Conservation (phyloP, 208 protist species). For the Balamuthia mandrillaris region DNA sequence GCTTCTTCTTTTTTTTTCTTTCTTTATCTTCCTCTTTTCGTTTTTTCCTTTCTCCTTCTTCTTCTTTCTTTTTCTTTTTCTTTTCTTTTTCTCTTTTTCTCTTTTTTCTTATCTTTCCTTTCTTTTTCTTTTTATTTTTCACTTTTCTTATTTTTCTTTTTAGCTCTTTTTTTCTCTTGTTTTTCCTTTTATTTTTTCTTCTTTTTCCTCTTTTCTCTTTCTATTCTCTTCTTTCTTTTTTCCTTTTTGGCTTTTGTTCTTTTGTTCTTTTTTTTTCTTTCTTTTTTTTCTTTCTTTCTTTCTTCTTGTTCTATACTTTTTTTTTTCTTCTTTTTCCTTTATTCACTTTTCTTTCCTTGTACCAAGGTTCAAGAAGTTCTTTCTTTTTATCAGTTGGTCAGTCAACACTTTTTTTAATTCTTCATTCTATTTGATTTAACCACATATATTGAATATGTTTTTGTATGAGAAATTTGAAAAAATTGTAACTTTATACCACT, state of each 20-base stretch:
- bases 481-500: no score
- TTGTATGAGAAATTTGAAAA: no score
- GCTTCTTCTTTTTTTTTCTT: constrained; percentile 9
- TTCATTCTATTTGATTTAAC: no score
- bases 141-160: no score
- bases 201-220: background rate
- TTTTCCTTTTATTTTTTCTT: background rate
- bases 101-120: background rate
- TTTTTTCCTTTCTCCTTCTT: background rate
- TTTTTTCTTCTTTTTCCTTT: background rate
- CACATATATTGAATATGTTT: no score
- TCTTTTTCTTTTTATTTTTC: background rate
- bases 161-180: no score
- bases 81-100: background rate
- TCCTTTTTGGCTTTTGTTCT: background rate
- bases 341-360: background rate
- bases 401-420: no score
- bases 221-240: background rate
- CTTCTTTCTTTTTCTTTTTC: background rate
- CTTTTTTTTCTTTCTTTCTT: no score
- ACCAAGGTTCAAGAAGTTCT: background rate
- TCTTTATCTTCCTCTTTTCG: background rate
- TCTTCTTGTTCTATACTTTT: background rate
- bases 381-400: background rate
- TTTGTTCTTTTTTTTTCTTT: no score